These are phyloP conservation scores for Metschnikowia lachancei DNA, from an alignment of 805 yeast genomes.

Conservation along the genomic window DNA sequence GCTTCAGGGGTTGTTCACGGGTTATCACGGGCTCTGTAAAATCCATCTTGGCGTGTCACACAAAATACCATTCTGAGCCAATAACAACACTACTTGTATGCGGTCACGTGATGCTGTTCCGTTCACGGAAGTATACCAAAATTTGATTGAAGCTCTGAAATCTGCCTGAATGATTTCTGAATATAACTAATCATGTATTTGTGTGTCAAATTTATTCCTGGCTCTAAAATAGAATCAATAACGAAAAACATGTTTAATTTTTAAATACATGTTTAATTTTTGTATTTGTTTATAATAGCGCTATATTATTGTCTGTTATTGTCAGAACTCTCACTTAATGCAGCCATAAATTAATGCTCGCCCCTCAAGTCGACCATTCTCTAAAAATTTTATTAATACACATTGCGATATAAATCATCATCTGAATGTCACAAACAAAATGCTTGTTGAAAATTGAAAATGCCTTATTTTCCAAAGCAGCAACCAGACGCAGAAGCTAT, in stretches of 20 bases:
- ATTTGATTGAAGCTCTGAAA: not conserved
- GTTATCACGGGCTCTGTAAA: slow-evolving; percentile 31
- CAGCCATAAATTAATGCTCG: not conserved
- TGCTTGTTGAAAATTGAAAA: slow-evolving; percentile 24
- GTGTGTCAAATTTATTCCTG: too few relatives aligned
- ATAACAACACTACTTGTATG: not conserved
- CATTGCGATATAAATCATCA: not conserved
- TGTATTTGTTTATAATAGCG: too few relatives aligned
- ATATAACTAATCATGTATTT: too few relatives aligned
- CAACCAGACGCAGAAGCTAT: slow-evolving; percentile 2
- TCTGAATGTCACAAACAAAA: not conserved
- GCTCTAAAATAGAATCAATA: too few relatives aligned
- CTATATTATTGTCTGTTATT: too few relatives aligned
- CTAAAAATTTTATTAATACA: not conserved
- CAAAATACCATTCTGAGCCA: not conserved
- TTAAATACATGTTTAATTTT: too few relatives aligned
- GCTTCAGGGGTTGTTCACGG: slow-evolving; percentile 13
- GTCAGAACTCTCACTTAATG: too few relatives aligned
- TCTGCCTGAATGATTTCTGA: not conserved
- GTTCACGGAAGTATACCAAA: not conserved
- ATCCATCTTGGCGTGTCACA: slow-evolving; percentile 26
- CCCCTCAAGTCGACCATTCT: not conserved
- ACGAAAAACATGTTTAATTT: too few relatives aligned
- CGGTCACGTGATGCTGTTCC: not conserved
- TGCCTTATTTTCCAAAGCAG: slow-evolving; percentile 23